phyloP scores from a whole-genome alignment of 2,329 filamentous ascomycete genomes.

The Ascochyta pisi region DNA sequence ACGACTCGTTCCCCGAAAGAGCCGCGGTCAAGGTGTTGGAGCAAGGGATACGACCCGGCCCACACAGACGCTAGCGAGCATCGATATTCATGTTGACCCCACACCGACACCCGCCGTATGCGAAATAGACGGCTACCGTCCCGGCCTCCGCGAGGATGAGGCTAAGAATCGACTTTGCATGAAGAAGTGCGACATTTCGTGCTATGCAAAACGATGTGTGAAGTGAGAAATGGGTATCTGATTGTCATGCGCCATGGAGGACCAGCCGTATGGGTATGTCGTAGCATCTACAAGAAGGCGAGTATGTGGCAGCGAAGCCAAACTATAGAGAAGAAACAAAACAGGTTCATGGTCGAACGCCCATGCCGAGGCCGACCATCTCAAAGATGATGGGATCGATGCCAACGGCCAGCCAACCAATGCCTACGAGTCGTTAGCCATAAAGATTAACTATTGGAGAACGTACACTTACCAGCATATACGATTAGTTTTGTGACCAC shows the following conservation, averaged over 20 bases:
- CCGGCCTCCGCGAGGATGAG: not conserved
- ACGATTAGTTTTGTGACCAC: conserved; percentile 96
- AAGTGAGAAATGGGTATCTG: conserved; percentile 5
- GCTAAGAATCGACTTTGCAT: not conserved
- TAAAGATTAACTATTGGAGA: not conserved
- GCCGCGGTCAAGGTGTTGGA: not conserved
- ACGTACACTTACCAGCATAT: conserved; percentile 74
- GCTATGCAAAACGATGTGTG: not conserved
- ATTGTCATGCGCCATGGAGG: conserved; percentile 1
- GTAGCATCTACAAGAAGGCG: not conserved
- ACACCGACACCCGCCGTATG: not conserved
- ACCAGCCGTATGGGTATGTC: conserved; percentile 4
- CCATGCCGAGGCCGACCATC: conserved; percentile 58
- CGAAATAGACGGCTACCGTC: not conserved
- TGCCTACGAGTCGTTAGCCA: conserved; percentile 61
- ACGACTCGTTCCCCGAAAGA: not conserved
- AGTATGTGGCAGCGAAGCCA: not conserved
- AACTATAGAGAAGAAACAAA: not conserved
- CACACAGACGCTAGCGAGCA: conserved; percentile 10
- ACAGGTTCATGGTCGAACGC: conserved; percentile 17
- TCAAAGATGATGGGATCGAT: conserved; percentile 77
- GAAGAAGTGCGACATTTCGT: not conserved
- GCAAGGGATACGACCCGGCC: not conserved
- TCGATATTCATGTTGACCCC: conserved; percentile 7
- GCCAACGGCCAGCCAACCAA: conserved; percentile 81